These are phyloP conservation scores for Babjeviella inositovora DNA, from an alignment of 805 yeast species.

Conservation along the genomic window DNA sequence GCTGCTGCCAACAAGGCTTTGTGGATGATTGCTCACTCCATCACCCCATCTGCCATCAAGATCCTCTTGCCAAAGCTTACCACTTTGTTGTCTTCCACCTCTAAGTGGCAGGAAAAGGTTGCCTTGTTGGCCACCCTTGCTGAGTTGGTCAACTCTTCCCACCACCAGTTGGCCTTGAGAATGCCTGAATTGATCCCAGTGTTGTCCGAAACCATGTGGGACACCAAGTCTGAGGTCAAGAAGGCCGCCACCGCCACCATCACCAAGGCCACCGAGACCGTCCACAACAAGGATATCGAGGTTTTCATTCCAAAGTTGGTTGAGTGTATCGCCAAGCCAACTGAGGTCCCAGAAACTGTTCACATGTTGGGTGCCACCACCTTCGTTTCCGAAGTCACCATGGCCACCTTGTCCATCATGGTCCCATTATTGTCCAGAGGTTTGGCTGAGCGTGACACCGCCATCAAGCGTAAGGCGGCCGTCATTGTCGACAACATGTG, in stretches of 20 bases:
- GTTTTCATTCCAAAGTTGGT: constrained; percentile 97
- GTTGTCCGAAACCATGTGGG: constrained; percentile 99
- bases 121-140: constrained; percentile 77
- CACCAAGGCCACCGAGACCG: constrained; percentile 92
- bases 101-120: constrained; percentile 98
- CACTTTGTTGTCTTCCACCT: constrained; percentile 46
- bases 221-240: constrained; percentile 97
- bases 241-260: constrained; percentile 91
- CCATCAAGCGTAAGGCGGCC: constrained; percentile 99
- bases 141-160: constrained; percentile 84
- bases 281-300: constrained; percentile 99
- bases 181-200: constrained; percentile 99
- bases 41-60: constrained; percentile 92
- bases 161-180: constrained; percentile 91
- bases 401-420: constrained; percentile 98
- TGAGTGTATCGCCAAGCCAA: constrained; percentile 92
- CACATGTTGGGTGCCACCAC: constrained; percentile 99
- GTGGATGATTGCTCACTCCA: constrained; percentile 57
- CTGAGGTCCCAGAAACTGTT: constrained; percentile 96
- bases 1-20: constrained; percentile 65
- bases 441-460: constrained; percentile 98
- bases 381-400: constrained; percentile 98
- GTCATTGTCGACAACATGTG: constrained; percentile 99
- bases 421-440: constrained; percentile 98
- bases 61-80: constrained; percentile 72